Evolutionary conservation across 2,329 filamentous ascomycete species (phyloP), one percentile per base, ranked within the genome.

Genomic region (Sclerotinia borealis): DNA sequence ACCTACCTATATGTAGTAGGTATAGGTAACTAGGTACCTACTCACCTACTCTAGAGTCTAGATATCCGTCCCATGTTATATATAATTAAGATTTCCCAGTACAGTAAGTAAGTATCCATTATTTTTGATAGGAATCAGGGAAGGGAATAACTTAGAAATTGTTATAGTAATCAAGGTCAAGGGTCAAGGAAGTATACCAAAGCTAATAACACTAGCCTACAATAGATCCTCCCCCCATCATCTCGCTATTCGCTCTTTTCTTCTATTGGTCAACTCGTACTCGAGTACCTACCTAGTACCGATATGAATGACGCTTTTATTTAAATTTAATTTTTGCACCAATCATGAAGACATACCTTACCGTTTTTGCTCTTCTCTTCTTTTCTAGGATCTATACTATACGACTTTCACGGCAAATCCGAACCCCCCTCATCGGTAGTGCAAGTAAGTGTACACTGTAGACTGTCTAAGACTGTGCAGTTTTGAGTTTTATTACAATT

Each of bases 381-480:
- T 19, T 25, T 60, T 39, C 34, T 43, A 31, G 27, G n/a, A 45
- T 25, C 47, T 29, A 43, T 49, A 63, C 63, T 41, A 64, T 56
- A n/a, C n/a, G n/a, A n/a, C n/a, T n/a, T n/a, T 64, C 59, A 64
- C 63, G 59, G 63, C 63, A 64, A 34, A 55, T 56, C 63, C 63
- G 59, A 36, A 36, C 49, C 50, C 49, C 50, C 56, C 55, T 56
- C 51, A 39, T 64, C 59, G 59, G 63, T 63, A 64, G 59, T 63
- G 59, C 34, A 36, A 61, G 27, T 25, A 4, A 19, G 19, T 59
- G 37, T 25, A 29, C 36, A 61, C 9, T 54, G 15, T 27, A 43
- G 39, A 34, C 45, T 37, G 17, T 13, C 7, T 22, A 47, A 25
- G 47, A 48, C 43, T 50, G 15, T 52, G n/a, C 15, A 41, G 51